Conservation (phyloP, 1,284 basidiomycete species). For the Calocybe gambosa region DNA sequence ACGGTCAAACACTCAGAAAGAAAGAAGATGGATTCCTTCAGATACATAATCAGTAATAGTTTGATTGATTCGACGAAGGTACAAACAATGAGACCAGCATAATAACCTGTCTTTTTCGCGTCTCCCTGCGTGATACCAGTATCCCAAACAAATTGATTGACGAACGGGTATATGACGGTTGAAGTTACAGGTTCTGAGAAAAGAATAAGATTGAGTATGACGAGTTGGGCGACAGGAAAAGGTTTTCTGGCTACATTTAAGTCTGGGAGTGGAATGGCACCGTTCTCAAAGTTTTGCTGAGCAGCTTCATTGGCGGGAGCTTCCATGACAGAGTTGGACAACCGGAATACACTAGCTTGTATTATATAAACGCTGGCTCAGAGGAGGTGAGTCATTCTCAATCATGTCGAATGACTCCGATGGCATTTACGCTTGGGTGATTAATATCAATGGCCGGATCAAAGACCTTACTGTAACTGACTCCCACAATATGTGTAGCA, state of each 20-base stretch:
- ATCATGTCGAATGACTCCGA: too few relatives aligned
- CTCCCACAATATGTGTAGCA: too few relatives aligned
- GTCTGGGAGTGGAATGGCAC: neutral
- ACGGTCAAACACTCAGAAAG: slow-evolving; percentile 30
- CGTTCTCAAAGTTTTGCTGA: neutral
- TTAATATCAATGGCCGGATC: too few relatives aligned
- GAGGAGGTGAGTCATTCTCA: too few relatives aligned
- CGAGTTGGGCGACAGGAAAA: slow-evolving; percentile 36
- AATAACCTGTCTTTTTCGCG: slow-evolving; percentile 43
- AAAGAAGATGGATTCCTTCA: slow-evolving; percentile 33
- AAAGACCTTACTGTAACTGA: neutral
- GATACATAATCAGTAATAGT: slow-evolving; percentile 8
- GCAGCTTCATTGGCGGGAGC: slow-evolving; percentile 6
- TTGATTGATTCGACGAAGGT: neutral
- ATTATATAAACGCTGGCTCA: too few relatives aligned
- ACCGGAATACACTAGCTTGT: neutral
- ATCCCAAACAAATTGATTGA: slow-evolving; percentile 40
- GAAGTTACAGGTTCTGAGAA: slow-evolving; percentile 44
- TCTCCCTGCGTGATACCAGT: slow-evolving; percentile 41
- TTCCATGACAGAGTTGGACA: slow-evolving; percentile 6
- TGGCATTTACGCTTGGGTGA: too few relatives aligned
- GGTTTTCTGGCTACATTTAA: slow-evolving; percentile 19
- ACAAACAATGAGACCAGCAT: slow-evolving; percentile 38
- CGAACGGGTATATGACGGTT: slow-evolving; percentile 50
- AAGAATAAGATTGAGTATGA: slow-evolving; percentile 35